phyloP scores from a whole-genome alignment of 208 protist genomes.

The Jaenimonas drosophilae region DNA sequence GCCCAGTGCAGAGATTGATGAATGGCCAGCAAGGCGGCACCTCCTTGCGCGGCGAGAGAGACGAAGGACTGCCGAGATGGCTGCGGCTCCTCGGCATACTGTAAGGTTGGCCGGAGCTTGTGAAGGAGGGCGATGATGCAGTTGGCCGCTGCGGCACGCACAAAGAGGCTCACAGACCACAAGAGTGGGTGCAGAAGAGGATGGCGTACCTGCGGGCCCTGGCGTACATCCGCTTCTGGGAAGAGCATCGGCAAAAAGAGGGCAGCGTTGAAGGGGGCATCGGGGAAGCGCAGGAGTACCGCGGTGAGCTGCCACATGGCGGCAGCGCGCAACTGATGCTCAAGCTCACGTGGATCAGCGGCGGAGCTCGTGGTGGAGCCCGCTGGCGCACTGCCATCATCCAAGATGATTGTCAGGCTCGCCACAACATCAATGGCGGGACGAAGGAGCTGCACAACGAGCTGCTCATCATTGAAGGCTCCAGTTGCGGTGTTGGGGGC shows the following conservation, averaged over 20 bases:
- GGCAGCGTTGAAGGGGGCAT: slow-evolving; percentile 35
- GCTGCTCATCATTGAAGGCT: no score
- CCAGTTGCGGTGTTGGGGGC: no score
- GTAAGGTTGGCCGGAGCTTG: slow-evolving; percentile 45
- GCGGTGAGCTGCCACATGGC: slow-evolving; percentile 32
- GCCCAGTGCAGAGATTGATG: slow-evolving; percentile 55
- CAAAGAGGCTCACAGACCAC: slow-evolving; percentile 8
- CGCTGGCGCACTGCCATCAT: no score
- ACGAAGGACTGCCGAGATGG: slow-evolving; percentile 46
- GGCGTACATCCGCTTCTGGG: slow-evolving; percentile 43
- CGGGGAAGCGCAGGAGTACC: slow-evolving; percentile 43
- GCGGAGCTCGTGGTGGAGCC: no score
- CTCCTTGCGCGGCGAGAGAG: slow-evolving; percentile 51
- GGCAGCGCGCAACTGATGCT: slow-evolving; percentile 21
- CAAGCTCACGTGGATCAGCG: not conserved
- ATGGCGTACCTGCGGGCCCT: slow-evolving; percentile 17
- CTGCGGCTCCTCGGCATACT: slow-evolving; percentile 68
- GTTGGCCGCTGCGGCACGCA: slow-evolving; percentile 27
- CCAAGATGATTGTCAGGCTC: no score
- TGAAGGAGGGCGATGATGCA: slow-evolving; percentile 27
- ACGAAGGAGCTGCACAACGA: slow-evolving; percentile 32
- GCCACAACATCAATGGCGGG: slow-evolving; percentile 22
- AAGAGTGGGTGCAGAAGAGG: slow-evolving; percentile 68
- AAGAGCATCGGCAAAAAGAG: slow-evolving; percentile 55
- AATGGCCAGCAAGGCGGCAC: slow-evolving; percentile 27